Conservation (phyloP, 768 basidiomycete species). For the Termitomyces sp. region DNA sequence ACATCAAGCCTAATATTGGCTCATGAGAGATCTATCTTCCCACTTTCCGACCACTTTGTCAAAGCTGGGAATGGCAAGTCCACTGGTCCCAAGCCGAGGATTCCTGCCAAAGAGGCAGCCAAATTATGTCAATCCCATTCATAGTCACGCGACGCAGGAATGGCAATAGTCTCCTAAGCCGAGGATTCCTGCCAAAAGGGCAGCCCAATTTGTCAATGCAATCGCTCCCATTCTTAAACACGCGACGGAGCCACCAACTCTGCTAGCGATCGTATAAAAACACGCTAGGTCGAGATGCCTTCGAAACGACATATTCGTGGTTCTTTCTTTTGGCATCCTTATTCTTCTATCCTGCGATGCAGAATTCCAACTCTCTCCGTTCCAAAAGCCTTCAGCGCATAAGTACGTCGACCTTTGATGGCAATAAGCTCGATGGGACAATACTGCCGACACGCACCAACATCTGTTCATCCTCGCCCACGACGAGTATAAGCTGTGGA, state of each 20-base stretch:
- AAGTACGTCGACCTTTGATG: neutral
- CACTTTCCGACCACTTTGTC: conserved; percentile 9
- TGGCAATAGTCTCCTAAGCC: conserved; percentile 19
- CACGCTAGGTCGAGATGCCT: conserved; percentile 6
- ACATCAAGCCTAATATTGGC: conserved; percentile 20
- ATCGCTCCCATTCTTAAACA: no score
- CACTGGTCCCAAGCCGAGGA: conserved; percentile 20
- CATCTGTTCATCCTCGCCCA: conserved; percentile 16
- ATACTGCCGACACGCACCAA: neutral
- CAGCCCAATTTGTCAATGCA: conserved; percentile 21
- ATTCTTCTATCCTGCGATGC: conserved; percentile 1
- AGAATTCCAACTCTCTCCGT: neutral
- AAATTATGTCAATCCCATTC: conserved; percentile 23
- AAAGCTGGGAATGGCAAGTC: conserved; percentile 15
- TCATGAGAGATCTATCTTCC: conserved; percentile 24
- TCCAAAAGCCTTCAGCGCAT: neutral
- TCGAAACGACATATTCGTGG: neutral
- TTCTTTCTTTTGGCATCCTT: neutral
- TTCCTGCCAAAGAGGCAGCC: conserved; percentile 23
- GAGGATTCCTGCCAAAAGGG: conserved; percentile 26
- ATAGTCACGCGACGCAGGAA: no score
- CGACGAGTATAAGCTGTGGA: conserved; percentile 24
- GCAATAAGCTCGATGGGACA: conserved; percentile 1
- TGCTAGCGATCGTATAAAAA: conserved; percentile 26
- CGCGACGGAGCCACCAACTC: conserved; percentile 18